Percentiles rank a stretch among this genome's conserved stretches.
Conservation (phyloP, 306 rosid genomes). For the Pterocarpus macrocarpus region DNA sequence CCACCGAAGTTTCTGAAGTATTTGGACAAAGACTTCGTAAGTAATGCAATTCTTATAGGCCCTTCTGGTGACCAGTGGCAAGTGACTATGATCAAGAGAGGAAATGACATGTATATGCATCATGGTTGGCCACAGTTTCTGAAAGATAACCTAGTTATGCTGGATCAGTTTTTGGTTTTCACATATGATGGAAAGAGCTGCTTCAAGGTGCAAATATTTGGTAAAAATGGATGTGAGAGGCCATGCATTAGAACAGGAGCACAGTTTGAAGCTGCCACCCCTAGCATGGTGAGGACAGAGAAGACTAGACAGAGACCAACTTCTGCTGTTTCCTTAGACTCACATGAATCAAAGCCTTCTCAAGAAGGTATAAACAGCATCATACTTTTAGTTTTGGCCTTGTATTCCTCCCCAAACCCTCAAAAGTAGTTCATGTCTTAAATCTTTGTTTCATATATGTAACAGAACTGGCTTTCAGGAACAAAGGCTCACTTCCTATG, state of each 20-base stretch:
- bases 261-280: neutral
- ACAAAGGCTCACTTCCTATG: neutral
- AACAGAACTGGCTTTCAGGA: neutral
- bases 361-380: neutral
- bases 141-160: conserved; percentile 2
- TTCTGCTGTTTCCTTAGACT: neutral
- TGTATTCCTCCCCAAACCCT: too few relatives aligned
- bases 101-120: conserved; percentile 4
- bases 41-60: conserved; percentile 27
- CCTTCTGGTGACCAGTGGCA: conserved; percentile 39
- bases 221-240: conserved; percentile 39
- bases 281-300: neutral
- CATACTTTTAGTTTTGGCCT: too few relatives aligned
- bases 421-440: neutral
- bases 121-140: conserved; percentile 45
- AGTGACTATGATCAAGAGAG: conserved; percentile 35
- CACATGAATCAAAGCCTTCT: neutral
- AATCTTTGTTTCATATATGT: neutral
- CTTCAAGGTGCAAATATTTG: conserved; percentile 39
- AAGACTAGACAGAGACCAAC: neutral
- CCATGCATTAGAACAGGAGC: neutral
- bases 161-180: conserved; percentile 34
- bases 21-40: conserved; percentile 17
- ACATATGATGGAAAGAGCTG: conserved; percentile 29
- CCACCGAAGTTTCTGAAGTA: conserved; percentile 12